Conservation (phyloP, 768 basidiomycete species). For the Tylopilus sp. region DNA sequence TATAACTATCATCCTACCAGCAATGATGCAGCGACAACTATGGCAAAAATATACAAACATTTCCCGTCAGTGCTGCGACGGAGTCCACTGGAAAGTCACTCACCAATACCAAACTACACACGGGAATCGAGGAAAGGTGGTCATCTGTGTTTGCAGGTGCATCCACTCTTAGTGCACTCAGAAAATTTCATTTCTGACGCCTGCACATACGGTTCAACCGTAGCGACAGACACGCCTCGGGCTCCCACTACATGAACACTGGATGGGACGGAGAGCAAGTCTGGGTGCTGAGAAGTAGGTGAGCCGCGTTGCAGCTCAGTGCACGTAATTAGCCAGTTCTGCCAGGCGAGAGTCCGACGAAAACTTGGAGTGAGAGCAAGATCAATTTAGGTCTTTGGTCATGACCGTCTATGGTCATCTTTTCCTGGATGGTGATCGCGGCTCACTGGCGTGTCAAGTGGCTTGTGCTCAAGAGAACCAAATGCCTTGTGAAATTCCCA, state of each 20-base stretch:
- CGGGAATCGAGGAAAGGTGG: not conserved
- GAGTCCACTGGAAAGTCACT: not conserved
- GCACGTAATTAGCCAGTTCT: not conserved
- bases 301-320: not conserved
- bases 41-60: not conserved
- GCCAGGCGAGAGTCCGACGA: too few species aligned
- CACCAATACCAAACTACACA: constrained; percentile 12
- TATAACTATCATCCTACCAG: constrained; percentile 1
- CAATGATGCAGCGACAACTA: constrained; percentile 13
- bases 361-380: too few species aligned
- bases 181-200: constrained; percentile 9
- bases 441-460: too few species aligned
- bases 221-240: constrained; percentile 10
- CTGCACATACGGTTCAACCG: constrained; percentile 13
- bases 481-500: too few species aligned
- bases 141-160: not conserved
- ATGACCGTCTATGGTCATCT: too few species aligned
- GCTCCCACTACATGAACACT: not conserved
- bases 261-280: not conserved
- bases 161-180: not conserved
- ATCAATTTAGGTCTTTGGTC: too few species aligned
- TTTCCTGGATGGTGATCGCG: too few species aligned
- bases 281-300: not conserved
- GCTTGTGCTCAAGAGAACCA: too few species aligned
- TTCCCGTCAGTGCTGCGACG: not conserved